These are phyloP conservation scores for Selaginella tamariscina DNA, from an alignment of 75 land plant species.

Conservation along the genomic window DNA sequence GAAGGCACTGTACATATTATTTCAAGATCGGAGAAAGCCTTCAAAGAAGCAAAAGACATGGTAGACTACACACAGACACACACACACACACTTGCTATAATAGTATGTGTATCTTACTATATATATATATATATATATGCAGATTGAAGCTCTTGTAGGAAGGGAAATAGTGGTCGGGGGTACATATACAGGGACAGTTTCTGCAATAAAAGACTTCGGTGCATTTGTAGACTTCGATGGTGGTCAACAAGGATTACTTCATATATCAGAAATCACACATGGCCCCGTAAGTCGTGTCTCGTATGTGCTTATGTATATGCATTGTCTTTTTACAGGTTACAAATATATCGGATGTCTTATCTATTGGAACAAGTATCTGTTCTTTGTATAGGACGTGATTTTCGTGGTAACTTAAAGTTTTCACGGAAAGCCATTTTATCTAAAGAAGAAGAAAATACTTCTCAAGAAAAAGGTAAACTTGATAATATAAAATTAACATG, in stretches of 20 bases:
- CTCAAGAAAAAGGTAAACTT: too few relatives aligned
- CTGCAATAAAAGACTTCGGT: constrained; percentile 80
- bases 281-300: constrained; percentile 34
- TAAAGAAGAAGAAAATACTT: too few relatives aligned
- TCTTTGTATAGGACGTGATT: constrained; percentile 81
- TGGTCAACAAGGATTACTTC: constrained; percentile 85
- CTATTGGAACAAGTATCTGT: constrained; percentile 51
- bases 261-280: constrained; percentile 88
- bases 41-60: constrained; percentile 66
- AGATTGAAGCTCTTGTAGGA: constrained; percentile 62
- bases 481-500: too few relatives aligned
- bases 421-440: constrained; percentile 52
- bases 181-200: constrained; percentile 54
- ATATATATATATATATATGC: constrained; percentile 3
- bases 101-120: background rate
- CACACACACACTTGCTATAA: too few relatives aligned
- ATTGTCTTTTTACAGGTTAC: constrained; percentile 36
- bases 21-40: constrained; percentile 51
- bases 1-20: constrained; percentile 67
- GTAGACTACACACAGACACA: too few relatives aligned
- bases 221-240: constrained; percentile 93
- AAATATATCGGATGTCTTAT: constrained; percentile 63
- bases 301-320: background rate
- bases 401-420: constrained; percentile 71
- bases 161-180: constrained; percentile 81